Percentiles rank a stretch among this genome's conserved stretches.
Evolutionary conservation across 169 alveolate genomes (phyloP).

Genomic region (Cryptosporidium felis): DNA sequence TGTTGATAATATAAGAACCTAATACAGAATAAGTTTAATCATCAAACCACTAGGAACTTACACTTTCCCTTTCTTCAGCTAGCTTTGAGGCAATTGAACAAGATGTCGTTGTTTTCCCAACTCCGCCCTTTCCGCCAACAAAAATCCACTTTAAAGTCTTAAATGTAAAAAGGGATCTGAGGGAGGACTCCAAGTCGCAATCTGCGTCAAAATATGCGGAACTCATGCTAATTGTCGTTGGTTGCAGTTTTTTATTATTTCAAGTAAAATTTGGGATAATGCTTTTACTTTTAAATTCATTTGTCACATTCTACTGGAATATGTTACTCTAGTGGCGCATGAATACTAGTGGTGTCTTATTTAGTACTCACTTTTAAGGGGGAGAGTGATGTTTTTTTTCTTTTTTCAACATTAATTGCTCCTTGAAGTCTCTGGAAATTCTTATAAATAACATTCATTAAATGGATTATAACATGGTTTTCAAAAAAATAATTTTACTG

Average conservation of each 20-base stretch:
- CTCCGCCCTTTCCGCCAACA: slow-evolving; percentile 99
- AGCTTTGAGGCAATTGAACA: slow-evolving; percentile 93
- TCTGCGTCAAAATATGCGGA: slow-evolving; percentile 44
- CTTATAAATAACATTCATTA: too few relatives aligned
- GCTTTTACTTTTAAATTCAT: too few relatives aligned
- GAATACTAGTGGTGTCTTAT: slow-evolving; percentile 18
- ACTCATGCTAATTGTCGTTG: background rate
- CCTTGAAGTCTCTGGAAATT: too few relatives aligned
- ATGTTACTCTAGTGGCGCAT: slow-evolving; percentile 21
- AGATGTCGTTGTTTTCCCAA: slow-evolving; percentile 98
- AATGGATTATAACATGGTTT: too few relatives aligned
- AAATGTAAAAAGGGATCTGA: slow-evolving; percentile 72
- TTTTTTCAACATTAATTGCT: too few relatives aligned
- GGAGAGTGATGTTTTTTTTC: too few relatives aligned
- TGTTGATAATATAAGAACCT: slow-evolving; percentile 96
- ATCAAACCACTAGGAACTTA: slow-evolving; percentile 60
- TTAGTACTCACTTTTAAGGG: slow-evolving; percentile 10
- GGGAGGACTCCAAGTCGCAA: slow-evolving; percentile 71
- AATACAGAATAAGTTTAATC: background rate
- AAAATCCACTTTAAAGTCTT: slow-evolving; percentile 95
- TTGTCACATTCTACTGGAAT: slow-evolving; percentile 15
- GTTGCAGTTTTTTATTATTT: too few relatives aligned
- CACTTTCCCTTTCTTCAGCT: slow-evolving; percentile 92
- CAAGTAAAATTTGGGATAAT: too few relatives aligned
- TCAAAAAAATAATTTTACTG: too few relatives aligned